Conservation (phyloP, 108 stramenopile genomes). For the Skeletonema grethae region DNA sequence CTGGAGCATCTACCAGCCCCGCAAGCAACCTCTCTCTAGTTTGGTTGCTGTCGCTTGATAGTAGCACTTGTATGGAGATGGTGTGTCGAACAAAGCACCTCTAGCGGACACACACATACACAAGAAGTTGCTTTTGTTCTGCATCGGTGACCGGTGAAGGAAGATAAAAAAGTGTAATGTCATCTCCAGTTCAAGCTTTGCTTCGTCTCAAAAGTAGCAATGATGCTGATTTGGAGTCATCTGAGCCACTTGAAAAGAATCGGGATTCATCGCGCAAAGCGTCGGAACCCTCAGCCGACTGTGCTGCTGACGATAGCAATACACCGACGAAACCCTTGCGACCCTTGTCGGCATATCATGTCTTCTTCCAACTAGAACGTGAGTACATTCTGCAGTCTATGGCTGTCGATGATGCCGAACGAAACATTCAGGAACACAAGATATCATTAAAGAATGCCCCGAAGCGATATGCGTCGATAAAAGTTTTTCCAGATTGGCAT, state of each 20-base stretch:
- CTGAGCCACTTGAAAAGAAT: background rate
- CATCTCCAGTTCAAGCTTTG: background rate
- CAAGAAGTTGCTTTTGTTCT: background rate
- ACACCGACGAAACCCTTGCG: constrained; percentile 42
- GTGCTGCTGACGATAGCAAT: background rate
- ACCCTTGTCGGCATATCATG: constrained; percentile 9
- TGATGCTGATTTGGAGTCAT: background rate
- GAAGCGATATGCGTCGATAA: background rate
- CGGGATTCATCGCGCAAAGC: background rate
- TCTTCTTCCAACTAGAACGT: constrained; percentile 17
- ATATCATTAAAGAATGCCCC: background rate
- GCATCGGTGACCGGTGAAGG: background rate
- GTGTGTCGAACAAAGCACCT: background rate
- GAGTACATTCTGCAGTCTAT: constrained; percentile 15
- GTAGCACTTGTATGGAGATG: background rate
- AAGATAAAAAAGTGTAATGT: background rate
- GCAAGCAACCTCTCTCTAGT: background rate
- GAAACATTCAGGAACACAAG: background rate
- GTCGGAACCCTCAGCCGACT: background rate
- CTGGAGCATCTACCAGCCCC: background rate
- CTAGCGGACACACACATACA: background rate
- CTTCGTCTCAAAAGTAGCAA: background rate
- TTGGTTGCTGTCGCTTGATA: background rate
- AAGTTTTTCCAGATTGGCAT: background rate
- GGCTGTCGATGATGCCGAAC: constrained; percentile 15